A percentile compares a stretch with the other conserved stretches of the same genome.
These are phyloP conservation scores for Lachancea lanzarotensis DNA, from an alignment of 805 yeast species.

Conservation along the genomic window DNA sequence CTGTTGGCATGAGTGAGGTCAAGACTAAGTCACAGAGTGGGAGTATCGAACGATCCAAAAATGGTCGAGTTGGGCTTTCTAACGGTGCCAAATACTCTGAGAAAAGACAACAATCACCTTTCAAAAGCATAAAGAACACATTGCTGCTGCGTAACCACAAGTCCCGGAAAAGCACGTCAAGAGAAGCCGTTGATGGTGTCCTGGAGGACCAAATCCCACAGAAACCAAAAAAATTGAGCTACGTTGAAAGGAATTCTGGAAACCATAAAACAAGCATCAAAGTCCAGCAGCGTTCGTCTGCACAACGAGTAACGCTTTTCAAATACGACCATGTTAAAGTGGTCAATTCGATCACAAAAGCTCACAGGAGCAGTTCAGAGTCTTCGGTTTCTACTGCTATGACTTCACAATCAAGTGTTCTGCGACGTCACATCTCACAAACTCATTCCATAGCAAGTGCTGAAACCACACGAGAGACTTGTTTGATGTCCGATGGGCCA, in stretches of 20 bases:
- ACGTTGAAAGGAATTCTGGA: background rate
- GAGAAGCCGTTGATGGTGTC: background rate
- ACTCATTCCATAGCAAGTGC: background rate
- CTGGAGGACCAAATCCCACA: background rate
- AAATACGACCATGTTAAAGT: conserved; percentile 22
- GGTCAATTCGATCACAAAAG: conserved; percentile 11
- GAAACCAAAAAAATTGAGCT: background rate
- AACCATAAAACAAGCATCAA: background rate
- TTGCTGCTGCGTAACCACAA: conserved; percentile 9
- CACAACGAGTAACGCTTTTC: conserved; percentile 29
- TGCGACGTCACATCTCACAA: conserved; percentile 1
- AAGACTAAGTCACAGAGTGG: background rate
- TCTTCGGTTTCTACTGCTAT: conserved; percentile 8
- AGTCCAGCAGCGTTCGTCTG: conserved; percentile 19
- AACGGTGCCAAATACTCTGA: background rate
- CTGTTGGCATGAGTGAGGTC: conserved; percentile 1
- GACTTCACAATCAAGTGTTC: conserved; percentile 5
- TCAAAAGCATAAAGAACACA: conserved; percentile 15
- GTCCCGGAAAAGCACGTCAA: background rate
- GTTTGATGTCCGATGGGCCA: conserved; percentile 23
- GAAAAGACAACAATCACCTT: conserved; percentile 14
- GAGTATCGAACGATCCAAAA: background rate
- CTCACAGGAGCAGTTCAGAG: conserved; percentile 10
- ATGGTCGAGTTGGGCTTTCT: background rate
- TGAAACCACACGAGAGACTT: conserved; percentile 8